phyloP scores from a whole-genome alignment of 305 asterid species.

The Plantago rigida region DNA sequence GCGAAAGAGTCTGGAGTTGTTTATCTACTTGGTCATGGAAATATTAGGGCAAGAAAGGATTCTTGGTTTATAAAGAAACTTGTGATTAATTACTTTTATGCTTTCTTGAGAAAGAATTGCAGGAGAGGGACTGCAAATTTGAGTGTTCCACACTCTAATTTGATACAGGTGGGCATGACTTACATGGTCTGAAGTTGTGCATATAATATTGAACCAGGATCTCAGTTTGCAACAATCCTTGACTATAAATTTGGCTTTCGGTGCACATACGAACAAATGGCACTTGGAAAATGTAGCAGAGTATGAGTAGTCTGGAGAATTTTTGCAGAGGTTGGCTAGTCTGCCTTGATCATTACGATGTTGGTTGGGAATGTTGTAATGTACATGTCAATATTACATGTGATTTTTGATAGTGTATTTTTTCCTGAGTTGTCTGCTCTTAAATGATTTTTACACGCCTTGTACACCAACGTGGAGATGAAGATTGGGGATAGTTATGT shows the following conservation, averaged over 20 bases:
- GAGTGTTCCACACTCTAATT: conserved; percentile 82
- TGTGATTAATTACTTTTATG: conserved; percentile 79
- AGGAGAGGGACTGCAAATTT: conserved; percentile 86
- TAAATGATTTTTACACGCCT: not conserved
- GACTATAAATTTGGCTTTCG: conserved; percentile 19
- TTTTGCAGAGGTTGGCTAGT: conserved; percentile 25
- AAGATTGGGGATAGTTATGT: not conserved
- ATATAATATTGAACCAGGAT: conserved; percentile 13
- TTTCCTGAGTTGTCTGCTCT: conserved; percentile 4
- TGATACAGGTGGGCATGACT: conserved; percentile 95
- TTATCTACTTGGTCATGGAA: conserved; percentile 94
- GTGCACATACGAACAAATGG: conserved; percentile 5
- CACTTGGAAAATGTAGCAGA: too few relatives aligned
- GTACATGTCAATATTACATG: conserved; percentile 26
- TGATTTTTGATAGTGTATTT: conserved; percentile 23
- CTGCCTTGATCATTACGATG: conserved; percentile 13
- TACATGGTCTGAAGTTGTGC: conserved; percentile 69
- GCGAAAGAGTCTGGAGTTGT: conserved; percentile 94
- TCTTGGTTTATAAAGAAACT: conserved; percentile 97
- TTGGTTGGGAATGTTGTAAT: conserved; percentile 28
- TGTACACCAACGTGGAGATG: not conserved
- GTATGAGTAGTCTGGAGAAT: conserved; percentile 7
- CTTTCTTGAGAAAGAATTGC: conserved; percentile 83
- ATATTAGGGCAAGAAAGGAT: conserved; percentile 85
- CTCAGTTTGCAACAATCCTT: conserved; percentile 1